Percentiles rank a stretch among this genome's conserved stretches.
These are phyloP conservation scores for Fagus crenata DNA, from an alignment of 306 rosid species.

Conservation along the genomic window DNA sequence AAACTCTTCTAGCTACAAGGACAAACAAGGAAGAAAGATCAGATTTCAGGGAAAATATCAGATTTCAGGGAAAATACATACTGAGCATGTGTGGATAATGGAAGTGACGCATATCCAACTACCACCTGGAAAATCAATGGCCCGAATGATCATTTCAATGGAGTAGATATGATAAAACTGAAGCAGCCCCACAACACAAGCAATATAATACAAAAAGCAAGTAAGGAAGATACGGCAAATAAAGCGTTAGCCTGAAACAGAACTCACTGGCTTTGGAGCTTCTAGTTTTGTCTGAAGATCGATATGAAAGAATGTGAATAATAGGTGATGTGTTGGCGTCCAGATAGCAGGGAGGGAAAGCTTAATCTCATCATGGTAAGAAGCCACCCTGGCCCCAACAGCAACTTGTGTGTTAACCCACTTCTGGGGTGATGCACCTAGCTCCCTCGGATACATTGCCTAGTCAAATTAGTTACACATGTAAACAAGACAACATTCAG, in stretches of 20 bases:
- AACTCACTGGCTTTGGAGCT: slow-evolving; percentile 90
- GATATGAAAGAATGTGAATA: slow-evolving; percentile 84
- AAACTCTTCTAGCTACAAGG: slow-evolving; percentile 10
- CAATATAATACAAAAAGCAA: not conserved
- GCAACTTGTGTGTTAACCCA: slow-evolving; percentile 91
- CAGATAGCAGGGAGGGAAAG: slow-evolving; percentile 95
- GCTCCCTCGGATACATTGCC: slow-evolving; percentile 90
- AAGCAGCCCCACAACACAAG: slow-evolving; percentile 17
- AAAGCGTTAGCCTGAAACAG: slow-evolving; percentile 17
- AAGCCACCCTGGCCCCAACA: slow-evolving; percentile 70
- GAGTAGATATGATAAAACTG: slow-evolving; percentile 7
- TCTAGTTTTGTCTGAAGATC: slow-evolving; percentile 94
- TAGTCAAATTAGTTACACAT: slow-evolving; percentile 40
- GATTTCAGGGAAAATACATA: slow-evolving; percentile 50
- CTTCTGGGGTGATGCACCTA: slow-evolving; percentile 65
- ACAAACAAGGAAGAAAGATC: slow-evolving; percentile 24
- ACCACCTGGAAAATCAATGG: slow-evolving; percentile 62
- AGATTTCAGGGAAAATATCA: too few relatives aligned
- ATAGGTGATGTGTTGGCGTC: slow-evolving; percentile 88
- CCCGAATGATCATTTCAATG: slow-evolving; percentile 32
- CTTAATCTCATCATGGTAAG: slow-evolving; percentile 91
- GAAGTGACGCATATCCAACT: slow-evolving; percentile 87
- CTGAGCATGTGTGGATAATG: slow-evolving; percentile 93
- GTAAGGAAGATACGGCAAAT: slow-evolving; percentile 11
- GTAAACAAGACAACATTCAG: slow-evolving; percentile 11